Percentiles rank a stretch among this genome's conserved stretches.
Evolutionary conservation across 1,139 yeast species (phyloP).

Genomic region (Candida labiduridarum): DNA sequence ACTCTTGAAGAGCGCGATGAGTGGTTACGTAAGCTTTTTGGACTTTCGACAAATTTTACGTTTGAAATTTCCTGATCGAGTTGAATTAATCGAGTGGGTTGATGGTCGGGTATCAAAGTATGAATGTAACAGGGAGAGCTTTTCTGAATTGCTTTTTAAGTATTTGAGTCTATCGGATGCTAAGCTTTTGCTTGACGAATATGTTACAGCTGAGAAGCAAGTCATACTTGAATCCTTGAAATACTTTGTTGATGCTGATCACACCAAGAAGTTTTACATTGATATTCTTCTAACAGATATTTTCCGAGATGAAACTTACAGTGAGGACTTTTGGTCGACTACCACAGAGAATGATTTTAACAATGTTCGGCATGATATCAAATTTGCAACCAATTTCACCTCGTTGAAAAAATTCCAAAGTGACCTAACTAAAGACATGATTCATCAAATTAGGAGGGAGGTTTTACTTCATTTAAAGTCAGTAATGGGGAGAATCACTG

Average conservation of each 20-base stretch:
- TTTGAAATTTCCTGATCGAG: neutral
- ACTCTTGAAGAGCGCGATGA: neutral
- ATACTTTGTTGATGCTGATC: neutral
- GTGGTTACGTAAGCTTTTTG: neutral
- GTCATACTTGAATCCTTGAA: slow-evolving; percentile 4
- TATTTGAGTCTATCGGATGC: slow-evolving; percentile 3
- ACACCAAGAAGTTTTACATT: slow-evolving; percentile 5
- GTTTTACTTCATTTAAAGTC: slow-evolving; percentile 5
- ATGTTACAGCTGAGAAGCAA: neutral
- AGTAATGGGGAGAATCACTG: slow-evolving; percentile 7
- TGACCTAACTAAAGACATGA: neutral
- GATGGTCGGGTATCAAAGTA: neutral
- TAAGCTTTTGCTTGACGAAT: neutral
- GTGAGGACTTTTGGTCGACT: slow-evolving; percentile 6
- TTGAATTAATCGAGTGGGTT: neutral
- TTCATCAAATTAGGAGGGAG: neutral
- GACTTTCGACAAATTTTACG: neutral
- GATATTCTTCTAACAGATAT: slow-evolving; percentile 6
- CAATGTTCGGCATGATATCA: neutral
- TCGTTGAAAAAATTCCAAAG: neutral
- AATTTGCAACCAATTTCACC: slow-evolving; percentile 5
- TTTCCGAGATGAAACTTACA: neutral
- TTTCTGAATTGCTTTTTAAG: slow-evolving; percentile 1
- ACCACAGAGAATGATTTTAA: slow-evolving; percentile 4
- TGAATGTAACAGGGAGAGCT: neutral